Percentiles rank a stretch among this genome's conserved stretches.
phyloP scores from a whole-genome alignment of 345 rosid species.

The Citrus cavaleriei region DNA sequence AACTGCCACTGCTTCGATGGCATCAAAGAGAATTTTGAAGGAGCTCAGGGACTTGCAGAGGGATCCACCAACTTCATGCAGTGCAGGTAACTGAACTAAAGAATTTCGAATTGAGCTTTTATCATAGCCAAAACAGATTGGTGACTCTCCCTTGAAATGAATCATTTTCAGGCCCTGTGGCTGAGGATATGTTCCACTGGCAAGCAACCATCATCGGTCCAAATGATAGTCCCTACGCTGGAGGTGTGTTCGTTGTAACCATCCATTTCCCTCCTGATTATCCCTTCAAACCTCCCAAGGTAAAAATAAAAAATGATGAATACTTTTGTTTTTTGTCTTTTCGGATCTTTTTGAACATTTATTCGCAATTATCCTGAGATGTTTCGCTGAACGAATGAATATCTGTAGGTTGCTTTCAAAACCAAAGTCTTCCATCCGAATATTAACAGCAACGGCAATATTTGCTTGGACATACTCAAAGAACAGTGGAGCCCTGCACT shows the following conservation, averaged over 20 bases:
- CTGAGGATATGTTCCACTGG: conserved; percentile 71
- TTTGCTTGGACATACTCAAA: conserved; percentile 63
- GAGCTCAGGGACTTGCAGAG: conserved; percentile 65
- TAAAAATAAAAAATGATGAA: background rate
- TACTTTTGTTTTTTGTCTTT: background rate
- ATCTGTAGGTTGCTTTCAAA: conserved; percentile 50
- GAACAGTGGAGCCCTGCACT: conserved; percentile 81
- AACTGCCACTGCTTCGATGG: conserved; percentile 27
- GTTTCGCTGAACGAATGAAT: conserved; percentile 4
- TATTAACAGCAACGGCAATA: conserved; percentile 58
- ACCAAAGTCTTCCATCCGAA: conserved; percentile 69
- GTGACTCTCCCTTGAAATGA: background rate
- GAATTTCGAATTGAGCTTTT: background rate
- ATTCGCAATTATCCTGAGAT: background rate
- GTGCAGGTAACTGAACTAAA: conserved; percentile 45
- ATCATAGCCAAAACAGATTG: background rate
- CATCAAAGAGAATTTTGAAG: conserved; percentile 59
- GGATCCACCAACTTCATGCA: conserved; percentile 73
- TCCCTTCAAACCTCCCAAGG: conserved; percentile 78
- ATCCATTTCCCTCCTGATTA: conserved; percentile 65
- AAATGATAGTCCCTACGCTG: conserved; percentile 61
- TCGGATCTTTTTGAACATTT: background rate
- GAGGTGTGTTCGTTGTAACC: conserved; percentile 63
- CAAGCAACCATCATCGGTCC: conserved; percentile 76
- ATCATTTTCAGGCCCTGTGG: conserved; percentile 44